Conservation (phyloP, 345 rosid species). For the Balakata baccata region DNA sequence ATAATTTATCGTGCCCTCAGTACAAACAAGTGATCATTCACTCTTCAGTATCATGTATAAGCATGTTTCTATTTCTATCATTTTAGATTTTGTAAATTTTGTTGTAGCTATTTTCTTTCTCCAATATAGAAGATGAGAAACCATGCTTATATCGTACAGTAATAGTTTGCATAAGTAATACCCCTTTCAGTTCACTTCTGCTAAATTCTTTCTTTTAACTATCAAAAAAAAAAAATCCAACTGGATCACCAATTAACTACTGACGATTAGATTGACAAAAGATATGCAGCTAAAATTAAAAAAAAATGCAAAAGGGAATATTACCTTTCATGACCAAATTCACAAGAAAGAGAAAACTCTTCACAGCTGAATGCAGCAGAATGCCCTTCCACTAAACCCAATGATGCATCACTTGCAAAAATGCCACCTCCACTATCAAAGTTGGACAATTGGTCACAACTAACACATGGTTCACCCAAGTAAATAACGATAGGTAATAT, state of each 20-base stretch:
- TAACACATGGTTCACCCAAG: constrained; percentile 55
- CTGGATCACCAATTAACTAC: neutral
- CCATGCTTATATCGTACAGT: too few relatives aligned
- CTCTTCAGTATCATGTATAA: neutral
- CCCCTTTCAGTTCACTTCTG: neutral
- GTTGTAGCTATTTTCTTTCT: neutral
- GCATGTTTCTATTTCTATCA: neutral
- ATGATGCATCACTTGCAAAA: constrained; percentile 45
- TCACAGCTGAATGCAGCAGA: constrained; percentile 74
- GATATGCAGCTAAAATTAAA: constrained; percentile 10
- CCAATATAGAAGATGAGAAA: neutral
- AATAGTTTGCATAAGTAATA: neutral
- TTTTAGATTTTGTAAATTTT: neutral
- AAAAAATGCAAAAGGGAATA: constrained; percentile 8
- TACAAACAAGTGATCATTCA: neutral
- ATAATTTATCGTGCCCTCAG: neutral
- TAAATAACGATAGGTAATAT: constrained; percentile 63
- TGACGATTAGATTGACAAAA: neutral
- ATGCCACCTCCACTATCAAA: constrained; percentile 37
- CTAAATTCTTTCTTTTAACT: neutral
- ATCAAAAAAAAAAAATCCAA: neutral
- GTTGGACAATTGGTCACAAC: constrained; percentile 53
- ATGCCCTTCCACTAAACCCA: constrained; percentile 48
- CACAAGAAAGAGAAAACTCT: constrained; percentile 70
- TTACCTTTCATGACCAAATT: constrained; percentile 90